Base-by-base conservation (phyloP, 192 early-diverging fungal genomes). In the Chytriomyces confervae region DNA sequence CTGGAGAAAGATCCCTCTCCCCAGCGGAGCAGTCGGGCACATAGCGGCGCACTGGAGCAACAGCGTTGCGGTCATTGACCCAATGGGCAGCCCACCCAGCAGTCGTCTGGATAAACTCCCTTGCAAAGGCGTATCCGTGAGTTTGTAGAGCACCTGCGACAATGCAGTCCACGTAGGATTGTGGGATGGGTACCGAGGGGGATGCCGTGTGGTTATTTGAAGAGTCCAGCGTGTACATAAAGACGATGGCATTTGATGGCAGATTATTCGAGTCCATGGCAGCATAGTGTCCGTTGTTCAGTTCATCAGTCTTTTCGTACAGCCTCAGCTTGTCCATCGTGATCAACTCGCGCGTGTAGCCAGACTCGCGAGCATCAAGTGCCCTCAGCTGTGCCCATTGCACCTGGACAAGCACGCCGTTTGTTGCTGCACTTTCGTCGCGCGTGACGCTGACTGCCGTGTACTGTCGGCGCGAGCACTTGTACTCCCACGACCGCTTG, bases 81-180 rank as follows among this genome's bases (percentile, higher is more conserved):
- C 83, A 88, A 45, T 57, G 50, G 16, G 62, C 77, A 5, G 50
- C 48, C 86, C 86, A 88, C 10, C 84, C 84, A 8, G 27, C 23
- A 29, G 86, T 88, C 5, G 46, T 62, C 11, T n/a, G n/a, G 46
- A 88, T 47, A 79, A 88, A 88, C 46, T 85, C 66, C 61, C 47
- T 29, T 8, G 86, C 82, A 81, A 88, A 88, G 5, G 51, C 65
- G 47, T 57, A 20, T 23, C 70, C 66, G 77, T 75, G 64, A 13
- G 24, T 23, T 10, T 36, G 11, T 36, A 88, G 75, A 47, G 84
- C 86, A 10, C 86, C 86, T 10, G 61, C 24, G 11, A 86, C 49
- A 50, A 85, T 82, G 74, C 80, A 82, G 81, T 88, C 86, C 49
- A 88, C 27, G 72, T 88, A 88, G 50, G 72, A 71, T 66, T 86